Evolutionary conservation across 208 protist genomes (phyloP), one percentile per base, ranked within the genome.

Genomic region (Phytomonas sp.): DNA sequence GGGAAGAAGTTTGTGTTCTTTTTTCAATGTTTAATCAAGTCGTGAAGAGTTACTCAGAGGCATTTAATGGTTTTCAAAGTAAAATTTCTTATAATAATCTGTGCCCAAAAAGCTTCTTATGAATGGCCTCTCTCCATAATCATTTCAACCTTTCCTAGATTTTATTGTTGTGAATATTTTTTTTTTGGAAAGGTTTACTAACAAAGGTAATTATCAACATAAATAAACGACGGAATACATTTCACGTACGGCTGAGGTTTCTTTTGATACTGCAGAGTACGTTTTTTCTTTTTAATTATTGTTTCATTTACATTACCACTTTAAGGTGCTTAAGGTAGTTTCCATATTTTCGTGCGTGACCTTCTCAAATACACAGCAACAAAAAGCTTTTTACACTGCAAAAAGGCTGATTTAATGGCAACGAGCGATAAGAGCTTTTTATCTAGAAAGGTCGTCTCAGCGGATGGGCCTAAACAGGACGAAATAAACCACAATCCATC

Each of bases 381-480:
- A 51, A 15, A 6, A 17, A 51, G 20, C 9, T 4, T 51, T 17
- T 51, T 17, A 17, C 40, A 17, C 20, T 51, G 9, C 20, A 15
- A 17, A 17, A 23, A 4, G 9, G 20, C 20, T 15, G 13, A 51
- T 51, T 51, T 2, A 51, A 51, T 51, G 40, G 4, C 70, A 8
- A 26, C 66, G 4, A 66, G 61, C 0, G 81, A 91, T 66, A 95
- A 91, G 73, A 68, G 75, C 30, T 92, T 92, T 69, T 59, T 93
- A 37, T 76, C 75, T 33, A 85, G 88, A 70, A 93, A 93, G 76
- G 75, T 92, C 36, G 81, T 96, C 61, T 94, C 88, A 9, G 61
- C 73, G 3, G 88, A 93, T 73, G 91, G 91, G 26, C 87, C 91
- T n/a, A 92, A 88, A 26, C 72, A 77, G 8, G 73, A 79, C 11